Evolutionary conservation across 2,329 filamentous ascomycete genomes (phyloP).

Genomic region (Fusarium metavorans): DNA sequence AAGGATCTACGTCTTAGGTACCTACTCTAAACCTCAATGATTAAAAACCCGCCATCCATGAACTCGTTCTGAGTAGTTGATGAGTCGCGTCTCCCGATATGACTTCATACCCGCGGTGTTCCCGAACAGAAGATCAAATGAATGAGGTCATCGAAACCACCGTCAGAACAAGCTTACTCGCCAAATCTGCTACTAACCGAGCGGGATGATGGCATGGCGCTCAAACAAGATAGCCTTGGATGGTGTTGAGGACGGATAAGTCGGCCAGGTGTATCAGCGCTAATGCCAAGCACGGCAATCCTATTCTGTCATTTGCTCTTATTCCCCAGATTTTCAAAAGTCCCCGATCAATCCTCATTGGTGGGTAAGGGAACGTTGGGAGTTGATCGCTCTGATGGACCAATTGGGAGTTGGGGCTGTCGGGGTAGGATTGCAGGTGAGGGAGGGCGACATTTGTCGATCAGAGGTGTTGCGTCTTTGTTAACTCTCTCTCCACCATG

Average conservation of each 20-base stretch:
- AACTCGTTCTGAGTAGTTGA: not conserved
- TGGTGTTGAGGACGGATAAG: slow-evolving; percentile 22
- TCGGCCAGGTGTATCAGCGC: slow-evolving; percentile 1
- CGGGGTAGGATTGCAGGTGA: not conserved
- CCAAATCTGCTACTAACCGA: not conserved
- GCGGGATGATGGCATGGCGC: not conserved
- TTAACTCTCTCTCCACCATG: not conserved
- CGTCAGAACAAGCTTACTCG: slow-evolving; percentile 3
- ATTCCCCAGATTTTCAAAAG: not conserved
- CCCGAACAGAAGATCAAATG: not conserved
- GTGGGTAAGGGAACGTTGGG: not conserved
- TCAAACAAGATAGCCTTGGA: not conserved
- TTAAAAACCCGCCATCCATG: not conserved
- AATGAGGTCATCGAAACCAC: slow-evolving; percentile 2
- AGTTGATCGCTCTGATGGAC: not conserved
- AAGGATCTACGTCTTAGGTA: not conserved
- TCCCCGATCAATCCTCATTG: not conserved
- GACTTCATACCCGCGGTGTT: not conserved
- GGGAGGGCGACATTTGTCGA: not conserved
- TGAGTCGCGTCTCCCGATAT: not conserved
- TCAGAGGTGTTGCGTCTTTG: not conserved
- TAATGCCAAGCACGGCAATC: not conserved
- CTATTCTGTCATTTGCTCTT: not conserved
- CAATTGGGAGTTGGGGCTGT: not conserved
- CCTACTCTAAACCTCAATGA: not conserved